Evolutionary conservation across 176 grass and related monocot genomes (phyloP), one percentile per base, ranked within the genome.

Genomic region (Oryza australiensis): DNA sequence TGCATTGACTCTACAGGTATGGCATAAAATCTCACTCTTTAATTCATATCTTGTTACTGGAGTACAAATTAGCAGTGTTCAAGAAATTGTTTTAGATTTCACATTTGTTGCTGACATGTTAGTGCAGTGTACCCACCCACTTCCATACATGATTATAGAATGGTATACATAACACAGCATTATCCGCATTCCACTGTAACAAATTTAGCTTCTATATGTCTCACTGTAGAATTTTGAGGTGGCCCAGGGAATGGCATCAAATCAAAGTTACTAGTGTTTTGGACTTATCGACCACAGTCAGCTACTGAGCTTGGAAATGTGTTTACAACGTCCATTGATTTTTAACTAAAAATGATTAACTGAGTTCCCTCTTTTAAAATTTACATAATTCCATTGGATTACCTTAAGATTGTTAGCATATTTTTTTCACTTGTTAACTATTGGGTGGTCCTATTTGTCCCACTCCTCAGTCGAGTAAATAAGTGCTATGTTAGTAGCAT

Each of bases 1-100:
- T 41, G 90, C 94, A 84, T 76, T 96, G 73, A 96, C 90, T 29
- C 80, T 96, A 49, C 94, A 96, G 88, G 94, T 92, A 83, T 27
- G 15, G 35, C 64, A 27, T 83, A 10, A 11, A 80, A n/a, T 64
- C 75, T 83, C 57, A 23, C 69, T 83, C 18, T 53, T 64, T 51
- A 70, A 49, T 80, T 70, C 26, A 30, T 59, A 14, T n/a, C 49
- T 60, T 63, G 28, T 60, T 74, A 14, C 26, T 74, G 22, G 64
- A 16, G 3, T 73, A 74, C 29, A 62, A 4, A 57, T 78, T 83
- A 41, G 55, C 28, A 76, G 9, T 35, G 15, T 66, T 18, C 53
- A 76, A 38, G 1, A 60, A 65, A 11, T 59, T 30, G 49, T 77
- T 77, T 77, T 15, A 73, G 14, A 82, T 72, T 16, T 71, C 0